A percentile compares a stretch with the other conserved stretches of the same genome.
These are phyloP conservation scores for Sporothrix phasma DNA, from an alignment of 2,329 filamentous ascomycete species.

Conservation along the genomic window DNA sequence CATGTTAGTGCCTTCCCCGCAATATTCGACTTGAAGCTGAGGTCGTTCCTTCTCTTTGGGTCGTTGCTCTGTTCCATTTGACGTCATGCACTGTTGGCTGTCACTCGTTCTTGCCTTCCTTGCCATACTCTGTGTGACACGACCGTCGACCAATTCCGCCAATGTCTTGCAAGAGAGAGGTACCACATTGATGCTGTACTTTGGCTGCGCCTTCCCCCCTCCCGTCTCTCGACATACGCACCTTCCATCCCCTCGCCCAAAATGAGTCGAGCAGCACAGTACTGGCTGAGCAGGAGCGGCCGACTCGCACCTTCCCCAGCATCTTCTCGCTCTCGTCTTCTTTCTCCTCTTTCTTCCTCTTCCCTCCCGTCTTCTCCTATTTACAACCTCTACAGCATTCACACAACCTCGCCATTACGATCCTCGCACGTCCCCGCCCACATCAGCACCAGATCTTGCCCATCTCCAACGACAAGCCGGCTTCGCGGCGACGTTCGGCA, in stretches of 20 bases:
- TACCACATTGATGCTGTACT: neutral
- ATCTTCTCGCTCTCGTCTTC: neutral
- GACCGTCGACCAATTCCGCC: neutral
- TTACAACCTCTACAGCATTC: no score
- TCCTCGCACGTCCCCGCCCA: neutral
- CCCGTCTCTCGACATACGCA: neutral
- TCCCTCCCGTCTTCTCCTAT: neutral
- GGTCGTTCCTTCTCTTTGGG: neutral
- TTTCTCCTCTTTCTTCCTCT: neutral
- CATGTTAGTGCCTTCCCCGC: neutral
- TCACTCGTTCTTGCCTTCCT: neutral
- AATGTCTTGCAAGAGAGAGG: neutral
- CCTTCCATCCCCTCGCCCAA: neutral
- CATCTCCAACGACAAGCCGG: neutral
- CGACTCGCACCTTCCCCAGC: neutral
- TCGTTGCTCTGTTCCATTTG: neutral
- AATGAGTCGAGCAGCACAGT: neutral
- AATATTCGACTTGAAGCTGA: neutral
- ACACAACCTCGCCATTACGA: constrained; percentile 15
- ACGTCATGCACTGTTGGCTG: neutral
- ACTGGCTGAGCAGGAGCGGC: neutral
- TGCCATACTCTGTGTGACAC: neutral
- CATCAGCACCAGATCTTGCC: neutral
- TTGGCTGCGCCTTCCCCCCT: neutral
- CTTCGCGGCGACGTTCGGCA: neutral